phyloP scores from a whole-genome alignment of 176 grass and related monocot species.

The Carex kokanica region DNA sequence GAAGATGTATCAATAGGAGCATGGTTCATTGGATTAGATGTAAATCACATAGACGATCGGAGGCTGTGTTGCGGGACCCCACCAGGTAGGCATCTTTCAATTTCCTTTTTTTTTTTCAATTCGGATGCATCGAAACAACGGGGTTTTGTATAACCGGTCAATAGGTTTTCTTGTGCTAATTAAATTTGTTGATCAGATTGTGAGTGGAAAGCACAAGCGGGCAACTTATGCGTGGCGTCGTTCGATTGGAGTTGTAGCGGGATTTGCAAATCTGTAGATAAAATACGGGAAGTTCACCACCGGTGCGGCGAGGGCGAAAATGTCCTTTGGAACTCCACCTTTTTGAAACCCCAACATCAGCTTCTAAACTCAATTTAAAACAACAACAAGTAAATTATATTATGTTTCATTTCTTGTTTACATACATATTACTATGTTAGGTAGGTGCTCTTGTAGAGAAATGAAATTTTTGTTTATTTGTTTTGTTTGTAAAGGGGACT shows the following conservation, averaged over 20 bases:
- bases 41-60: conserved; percentile 81
- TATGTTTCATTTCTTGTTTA: conserved; percentile 14
- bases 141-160: no score
- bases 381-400: background rate
- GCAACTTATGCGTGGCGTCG: conserved; percentile 63
- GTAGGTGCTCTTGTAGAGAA: conserved; percentile 15
- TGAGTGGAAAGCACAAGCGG: conserved; percentile 67
- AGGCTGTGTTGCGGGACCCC: conserved; percentile 82
- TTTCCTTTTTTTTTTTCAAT: no score
- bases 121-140: no score
- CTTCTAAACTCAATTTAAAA: conserved; percentile 21
- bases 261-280: conserved; percentile 66
- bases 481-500: conserved; percentile 23
- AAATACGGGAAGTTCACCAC: conserved; percentile 64
- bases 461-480: background rate
- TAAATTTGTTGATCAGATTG: conserved; percentile 47
- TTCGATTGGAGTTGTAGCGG: conserved; percentile 85
- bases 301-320: conserved; percentile 48
- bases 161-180: background rate
- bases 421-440: conserved; percentile 22
- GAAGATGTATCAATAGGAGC: conserved; percentile 85
- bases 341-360: conserved; percentile 38
- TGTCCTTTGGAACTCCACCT: conserved; percentile 40
- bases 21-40: conserved; percentile 84
- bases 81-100: conserved; percentile 54